Conservation (phyloP, 2,329 filamentous ascomycete genomes). For the Colletotrichum magnum region DNA sequence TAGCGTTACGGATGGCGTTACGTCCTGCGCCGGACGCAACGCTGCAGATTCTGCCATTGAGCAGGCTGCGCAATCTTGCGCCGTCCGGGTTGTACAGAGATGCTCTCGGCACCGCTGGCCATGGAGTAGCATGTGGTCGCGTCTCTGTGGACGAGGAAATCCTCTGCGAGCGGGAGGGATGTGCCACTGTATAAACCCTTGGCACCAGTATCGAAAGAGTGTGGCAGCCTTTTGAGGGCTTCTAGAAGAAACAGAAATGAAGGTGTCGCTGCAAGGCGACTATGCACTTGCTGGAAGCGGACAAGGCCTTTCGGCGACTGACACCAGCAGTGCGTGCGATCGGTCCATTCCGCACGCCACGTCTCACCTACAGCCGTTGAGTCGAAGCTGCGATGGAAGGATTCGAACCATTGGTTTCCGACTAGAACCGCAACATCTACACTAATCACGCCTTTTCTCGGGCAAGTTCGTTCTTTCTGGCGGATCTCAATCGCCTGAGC, state of each 20-base stretch:
- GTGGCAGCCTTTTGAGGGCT: conserved; percentile 8
- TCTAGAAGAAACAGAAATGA: conserved; percentile 32
- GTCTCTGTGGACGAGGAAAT: neutral
- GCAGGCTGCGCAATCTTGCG: neutral
- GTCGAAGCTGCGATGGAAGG: conserved; percentile 5
- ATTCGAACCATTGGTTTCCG: neutral
- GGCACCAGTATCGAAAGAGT: conserved; percentile 8
- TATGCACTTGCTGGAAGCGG: conserved; percentile 16
- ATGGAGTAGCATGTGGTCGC: neutral
- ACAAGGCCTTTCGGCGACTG: conserved; percentile 19
- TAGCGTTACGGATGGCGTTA: neutral
- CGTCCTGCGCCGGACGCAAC: neutral
- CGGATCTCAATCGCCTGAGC: neutral
- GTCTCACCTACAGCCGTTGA: conserved; percentile 8
- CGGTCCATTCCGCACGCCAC: conserved; percentile 6
- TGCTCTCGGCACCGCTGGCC: neutral
- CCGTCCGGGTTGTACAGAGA: neutral
- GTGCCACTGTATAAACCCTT: neutral
- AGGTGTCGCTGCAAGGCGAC: conserved; percentile 13
- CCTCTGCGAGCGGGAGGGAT: neutral
- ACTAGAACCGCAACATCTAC: neutral
- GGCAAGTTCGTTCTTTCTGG: neutral
- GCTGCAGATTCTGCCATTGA: neutral
- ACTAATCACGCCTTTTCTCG: neutral
- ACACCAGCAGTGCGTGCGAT: conserved; percentile 19